phyloP scores from a whole-genome alignment of 2,329 filamentous ascomycete genomes.

The Fusarium sambucinum region DNA sequence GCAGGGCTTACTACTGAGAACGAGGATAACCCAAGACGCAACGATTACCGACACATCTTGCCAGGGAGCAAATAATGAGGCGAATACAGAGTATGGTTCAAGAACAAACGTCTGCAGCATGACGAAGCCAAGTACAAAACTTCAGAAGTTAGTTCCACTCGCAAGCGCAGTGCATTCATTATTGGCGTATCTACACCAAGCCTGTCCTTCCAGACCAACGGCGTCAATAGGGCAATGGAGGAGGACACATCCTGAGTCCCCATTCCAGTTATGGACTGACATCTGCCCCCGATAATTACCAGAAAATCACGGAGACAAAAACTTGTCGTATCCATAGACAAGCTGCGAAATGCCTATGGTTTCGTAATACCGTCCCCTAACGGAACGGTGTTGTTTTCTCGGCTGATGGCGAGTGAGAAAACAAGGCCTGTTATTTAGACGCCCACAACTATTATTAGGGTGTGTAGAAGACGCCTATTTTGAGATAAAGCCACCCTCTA shows the following conservation, averaged over 20 bases:
- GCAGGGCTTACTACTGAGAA: constrained; percentile 19
- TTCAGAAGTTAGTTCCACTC: not conserved
- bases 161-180: not conserved
- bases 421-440: constrained; percentile 36
- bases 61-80: not conserved
- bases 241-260: constrained; percentile 9
- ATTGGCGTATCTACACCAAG: not conserved
- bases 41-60: not conserved
- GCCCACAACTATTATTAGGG: not conserved
- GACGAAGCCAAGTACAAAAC: not conserved
- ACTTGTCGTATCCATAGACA: constrained; percentile 28
- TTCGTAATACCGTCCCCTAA: constrained; percentile 40
- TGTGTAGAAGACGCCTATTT: constrained; percentile 25
- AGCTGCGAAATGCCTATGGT: constrained; percentile 23
- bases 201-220: not conserved
- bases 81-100: not conserved
- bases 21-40: not conserved
- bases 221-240: constrained; percentile 6
- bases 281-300: constrained; percentile 39
- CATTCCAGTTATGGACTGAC: constrained; percentile 28
- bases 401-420: constrained; percentile 41
- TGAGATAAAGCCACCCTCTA: constrained; percentile 39
- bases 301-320: constrained; percentile 41
- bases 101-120: not conserved
- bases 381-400: constrained; percentile 49